Evolutionary conservation across 2,329 filamentous ascomycete genomes (phyloP), one percentile per base, ranked within the genome.

Genomic region (Ascomycota sp.): DNA sequence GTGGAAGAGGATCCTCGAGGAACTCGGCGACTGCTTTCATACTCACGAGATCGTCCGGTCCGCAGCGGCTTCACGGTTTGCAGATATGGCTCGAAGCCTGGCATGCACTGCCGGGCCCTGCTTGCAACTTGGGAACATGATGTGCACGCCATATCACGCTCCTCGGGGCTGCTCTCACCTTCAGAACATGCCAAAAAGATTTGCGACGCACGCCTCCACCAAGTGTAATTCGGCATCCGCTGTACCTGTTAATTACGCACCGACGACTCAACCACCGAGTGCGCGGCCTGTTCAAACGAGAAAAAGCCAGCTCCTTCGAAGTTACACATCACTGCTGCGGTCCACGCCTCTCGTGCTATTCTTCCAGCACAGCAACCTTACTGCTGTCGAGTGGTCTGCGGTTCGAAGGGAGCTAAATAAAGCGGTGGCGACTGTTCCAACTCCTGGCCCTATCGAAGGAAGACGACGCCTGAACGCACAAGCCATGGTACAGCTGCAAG

Each of bases 261-360:
- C 66, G 58, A 69, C 72, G 0, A 76, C 72, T 1, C 83, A 93
- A 54, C 86, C 84, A 3, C 82, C 81, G 4, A 92, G 80, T 35
- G 77, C 91, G 51, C 80, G 86, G 50, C 77, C 75, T 13, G 70
- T 84, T 32, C 78, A 92, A 50, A 76, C 76, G 47, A 77, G 86
- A 52, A 92, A 95, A 59, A 76, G 83, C 11, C 89, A 98, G 56
- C 66, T 95, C 38, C 64, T 73, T 37, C 73, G 84, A 37, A 72
- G 78, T 45, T 93, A 93, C 57, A 81, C 84, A 34, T 89, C 84
- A 32, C 62, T 92, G 39, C 70, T 93, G 37, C 80, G 80, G 38
- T 82, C 82, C 16, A 76, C 80, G 9, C 83, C 84, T 29, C 56
- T 93, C 39, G 75, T 92, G 43, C 67, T 93, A 38, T 66, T 93